Percentiles rank a stretch among this genome's conserved stretches.
Evolutionary conservation across 2,329 filamentous ascomycete genomes (phyloP).

Genomic region (Paramyrothecium roridum): DNA sequence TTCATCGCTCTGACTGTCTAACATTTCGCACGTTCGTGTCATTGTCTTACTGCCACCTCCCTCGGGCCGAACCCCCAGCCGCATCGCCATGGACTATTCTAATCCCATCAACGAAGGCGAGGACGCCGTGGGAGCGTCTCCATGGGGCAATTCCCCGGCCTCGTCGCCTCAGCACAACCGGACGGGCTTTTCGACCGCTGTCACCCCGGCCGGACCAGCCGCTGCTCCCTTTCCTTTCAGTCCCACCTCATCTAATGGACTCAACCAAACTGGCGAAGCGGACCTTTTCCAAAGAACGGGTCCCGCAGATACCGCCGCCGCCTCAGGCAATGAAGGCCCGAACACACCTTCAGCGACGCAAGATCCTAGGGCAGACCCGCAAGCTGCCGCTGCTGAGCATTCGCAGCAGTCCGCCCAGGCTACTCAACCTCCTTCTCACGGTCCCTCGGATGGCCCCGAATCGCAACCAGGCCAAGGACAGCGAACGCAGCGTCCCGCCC

Average conservation of each 20-base stretch:
- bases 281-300: conserved; percentile 42
- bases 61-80: neutral
- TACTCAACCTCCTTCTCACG: conserved; percentile 21
- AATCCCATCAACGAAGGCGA: conserved; percentile 53
- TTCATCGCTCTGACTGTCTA: neutral
- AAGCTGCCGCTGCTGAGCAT: conserved; percentile 4
- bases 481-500: conserved; percentile 54
- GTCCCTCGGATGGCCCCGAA: conserved; percentile 5
- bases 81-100: conserved; percentile 53
- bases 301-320: conserved; percentile 41
- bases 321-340: conserved; percentile 36
- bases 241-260: conserved; percentile 40
- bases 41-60: neutral
- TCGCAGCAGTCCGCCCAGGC: conserved; percentile 15
- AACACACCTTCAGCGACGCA: conserved; percentile 28
- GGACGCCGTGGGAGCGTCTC: conserved; percentile 48
- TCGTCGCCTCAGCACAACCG: conserved; percentile 46
- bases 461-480: conserved; percentile 30
- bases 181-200: conserved; percentile 32
- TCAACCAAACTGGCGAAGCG: conserved; percentile 31
- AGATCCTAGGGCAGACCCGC: conserved; percentile 10
- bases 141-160: conserved; percentile 53
- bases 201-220: conserved; percentile 36
- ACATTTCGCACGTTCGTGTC: neutral
- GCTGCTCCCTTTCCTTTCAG: conserved; percentile 42